These are phyloP conservation scores for Yueomyces sp. DNA, from an alignment of 805 yeast genomes.

Conservation along the genomic window DNA sequence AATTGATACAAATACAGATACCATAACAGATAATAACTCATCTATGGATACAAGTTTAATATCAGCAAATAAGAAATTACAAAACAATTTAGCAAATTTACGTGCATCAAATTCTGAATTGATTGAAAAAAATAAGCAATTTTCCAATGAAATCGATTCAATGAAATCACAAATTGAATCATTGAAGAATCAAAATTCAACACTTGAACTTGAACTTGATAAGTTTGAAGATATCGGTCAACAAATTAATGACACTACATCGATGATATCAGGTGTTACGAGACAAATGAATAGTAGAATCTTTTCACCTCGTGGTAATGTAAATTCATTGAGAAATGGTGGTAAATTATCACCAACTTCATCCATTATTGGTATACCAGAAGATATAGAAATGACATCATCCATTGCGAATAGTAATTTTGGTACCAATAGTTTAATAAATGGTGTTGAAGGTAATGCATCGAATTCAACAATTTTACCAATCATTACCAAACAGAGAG, in stretches of 20 bases:
- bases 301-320: slow-evolving; percentile 6
- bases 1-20: slow-evolving; percentile 21
- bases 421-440: no score
- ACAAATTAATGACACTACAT: slow-evolving; percentile 36
- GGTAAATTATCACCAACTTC: slow-evolving; percentile 38
- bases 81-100: slow-evolving; percentile 51
- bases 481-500: slow-evolving; percentile 88
- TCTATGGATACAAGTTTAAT: slow-evolving; percentile 47
- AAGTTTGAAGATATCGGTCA: slow-evolving; percentile 35
- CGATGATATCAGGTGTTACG: slow-evolving; percentile 50
- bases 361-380: slow-evolving; percentile 35
- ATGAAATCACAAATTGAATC: slow-evolving; percentile 28
- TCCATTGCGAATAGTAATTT: neutral
- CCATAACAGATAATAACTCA: slow-evolving; percentile 18
- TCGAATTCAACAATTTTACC: slow-evolving; percentile 50
- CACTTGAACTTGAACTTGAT: slow-evolving; percentile 64
- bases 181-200: slow-evolving; percentile 36
- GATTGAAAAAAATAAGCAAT: slow-evolving; percentile 25
- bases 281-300: slow-evolving; percentile 24
- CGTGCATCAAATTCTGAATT: slow-evolving; percentile 46
- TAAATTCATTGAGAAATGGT: slow-evolving; percentile 1
- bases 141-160: slow-evolving; percentile 27
- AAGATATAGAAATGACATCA: slow-evolving; percentile 17
- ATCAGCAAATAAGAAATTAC: slow-evolving; percentile 59
- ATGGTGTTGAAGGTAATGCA: neutral